Evolutionary conservation across 164 flowering plant genomes (phyloP).

Genomic region (Cinnamomum micranthum): DNA sequence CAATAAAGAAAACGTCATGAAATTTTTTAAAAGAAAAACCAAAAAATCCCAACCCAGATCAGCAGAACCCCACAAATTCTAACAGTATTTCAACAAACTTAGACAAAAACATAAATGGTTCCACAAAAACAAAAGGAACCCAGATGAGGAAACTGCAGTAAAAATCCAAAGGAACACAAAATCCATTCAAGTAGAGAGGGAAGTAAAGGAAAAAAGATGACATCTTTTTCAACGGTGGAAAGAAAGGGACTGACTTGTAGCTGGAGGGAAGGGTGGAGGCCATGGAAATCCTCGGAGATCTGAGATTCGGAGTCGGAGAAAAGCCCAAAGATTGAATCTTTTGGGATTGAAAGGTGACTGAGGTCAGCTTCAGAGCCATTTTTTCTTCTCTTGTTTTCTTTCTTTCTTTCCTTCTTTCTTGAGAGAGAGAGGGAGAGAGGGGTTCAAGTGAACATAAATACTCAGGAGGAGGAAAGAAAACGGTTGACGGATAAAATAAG

Average conservation of each 20-base stretch:
- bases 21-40: too few species aligned
- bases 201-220: too few species aligned
- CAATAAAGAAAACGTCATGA: not conserved
- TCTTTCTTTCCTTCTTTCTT: not conserved
- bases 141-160: not conserved
- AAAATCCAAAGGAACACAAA: not conserved
- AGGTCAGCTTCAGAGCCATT: slow-evolving; percentile 52
- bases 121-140: not conserved
- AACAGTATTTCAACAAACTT: not conserved
- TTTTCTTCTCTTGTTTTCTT: not conserved
- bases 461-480: too few species aligned
- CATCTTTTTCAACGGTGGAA: not conserved
- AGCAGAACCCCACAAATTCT: not conserved
- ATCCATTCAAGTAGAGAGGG: not conserved
- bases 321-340: slow-evolving; percentile 36
- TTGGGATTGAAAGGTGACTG: slow-evolving; percentile 32
- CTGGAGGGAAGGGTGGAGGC: slow-evolving; percentile 55
- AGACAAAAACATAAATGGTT: too few species aligned
- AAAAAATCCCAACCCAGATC: not conserved
- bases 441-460: too few species aligned
- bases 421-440: slow-evolving; percentile 5
- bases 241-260: slow-evolving; percentile 33
- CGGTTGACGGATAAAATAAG: not conserved
- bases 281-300: slow-evolving; percentile 62
- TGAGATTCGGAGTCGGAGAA: slow-evolving; percentile 34